A percentile compares a stretch with the other conserved stretches of the same genome.
Conservation (phyloP, 768 basidiomycete genomes). For the Cubamyces sp. region DNA sequence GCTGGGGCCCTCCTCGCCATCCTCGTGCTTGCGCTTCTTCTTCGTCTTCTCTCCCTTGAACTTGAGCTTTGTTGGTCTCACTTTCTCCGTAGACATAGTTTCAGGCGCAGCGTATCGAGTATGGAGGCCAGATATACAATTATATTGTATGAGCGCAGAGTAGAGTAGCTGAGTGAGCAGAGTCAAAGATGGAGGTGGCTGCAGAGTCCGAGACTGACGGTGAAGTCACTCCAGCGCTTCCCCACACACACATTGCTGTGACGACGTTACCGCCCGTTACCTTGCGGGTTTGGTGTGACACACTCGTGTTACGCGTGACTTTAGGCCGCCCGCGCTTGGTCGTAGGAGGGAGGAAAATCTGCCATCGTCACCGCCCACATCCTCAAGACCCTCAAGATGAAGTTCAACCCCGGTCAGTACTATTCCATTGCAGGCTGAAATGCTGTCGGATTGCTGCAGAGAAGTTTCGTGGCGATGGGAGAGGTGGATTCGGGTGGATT, state of each 20-base stretch:
- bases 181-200: not conserved
- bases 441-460: constrained; percentile 29
- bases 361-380: constrained; percentile 49
- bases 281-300: constrained; percentile 15
- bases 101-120: not conserved
- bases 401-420: constrained; percentile 81
- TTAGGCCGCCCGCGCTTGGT: constrained; percentile 2
- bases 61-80: constrained; percentile 76
- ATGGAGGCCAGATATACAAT: constrained; percentile 31
- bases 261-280: not conserved
- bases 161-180: not conserved
- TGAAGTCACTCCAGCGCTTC: constrained; percentile 9
- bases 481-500: constrained; percentile 57
- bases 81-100: constrained; percentile 47
- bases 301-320: constrained; percentile 16
- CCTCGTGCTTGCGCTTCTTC: constrained; percentile 79
- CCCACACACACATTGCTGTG: not conserved
- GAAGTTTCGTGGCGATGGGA: constrained; percentile 34
- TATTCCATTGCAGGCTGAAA: constrained; percentile 28
- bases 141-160: constrained; percentile 12
- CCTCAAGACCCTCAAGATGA: constrained; percentile 69
- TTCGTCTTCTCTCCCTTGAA: constrained; percentile 88
- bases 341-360: constrained; percentile 20
- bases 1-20: constrained; percentile 48
- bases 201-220: not conserved